A percentile compares a stretch with the other conserved stretches of the same genome.
Conservation (phyloP, 805 yeast species). For the Saccharomyces mikatae region DNA sequence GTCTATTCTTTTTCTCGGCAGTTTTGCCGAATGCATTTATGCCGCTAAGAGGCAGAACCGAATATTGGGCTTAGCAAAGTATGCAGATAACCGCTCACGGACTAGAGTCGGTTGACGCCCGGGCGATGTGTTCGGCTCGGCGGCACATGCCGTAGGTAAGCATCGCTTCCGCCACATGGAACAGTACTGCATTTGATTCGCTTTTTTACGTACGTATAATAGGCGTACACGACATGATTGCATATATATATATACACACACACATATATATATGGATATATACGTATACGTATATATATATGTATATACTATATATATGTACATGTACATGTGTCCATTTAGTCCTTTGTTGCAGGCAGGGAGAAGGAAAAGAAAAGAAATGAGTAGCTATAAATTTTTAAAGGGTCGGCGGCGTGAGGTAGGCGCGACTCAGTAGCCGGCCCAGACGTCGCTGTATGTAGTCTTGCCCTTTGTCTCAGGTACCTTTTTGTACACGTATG, state of each 20-base stretch:
- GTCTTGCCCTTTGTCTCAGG: conserved; percentile 19
- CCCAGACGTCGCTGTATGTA: conserved; percentile 18
- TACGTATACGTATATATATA: no score
- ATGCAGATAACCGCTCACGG: not conserved
- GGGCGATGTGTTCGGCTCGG: not conserved
- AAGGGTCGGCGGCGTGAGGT: not conserved
- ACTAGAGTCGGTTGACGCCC: not conserved
- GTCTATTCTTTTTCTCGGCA: not conserved
- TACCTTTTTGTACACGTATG: conserved; percentile 30
- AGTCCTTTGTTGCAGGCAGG: not conserved
- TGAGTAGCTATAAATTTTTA: not conserved
- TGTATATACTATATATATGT: not conserved
- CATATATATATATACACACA: no score
- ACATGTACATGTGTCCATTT: not conserved
- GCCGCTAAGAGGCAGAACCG: not conserved
- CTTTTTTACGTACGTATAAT: not conserved
- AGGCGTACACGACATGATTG: no score
- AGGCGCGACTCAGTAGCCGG: conserved; percentile 1
- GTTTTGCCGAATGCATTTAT: not conserved
- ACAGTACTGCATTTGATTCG: not conserved
- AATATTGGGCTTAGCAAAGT: not conserved
- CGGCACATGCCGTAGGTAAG: not conserved
- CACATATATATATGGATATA: not conserved
- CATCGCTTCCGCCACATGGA: not conserved
- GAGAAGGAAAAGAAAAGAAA: not conserved